Evolutionary conservation across 805 yeast species (phyloP).

Genomic region (Kockiozyma suomiensis): DNA sequence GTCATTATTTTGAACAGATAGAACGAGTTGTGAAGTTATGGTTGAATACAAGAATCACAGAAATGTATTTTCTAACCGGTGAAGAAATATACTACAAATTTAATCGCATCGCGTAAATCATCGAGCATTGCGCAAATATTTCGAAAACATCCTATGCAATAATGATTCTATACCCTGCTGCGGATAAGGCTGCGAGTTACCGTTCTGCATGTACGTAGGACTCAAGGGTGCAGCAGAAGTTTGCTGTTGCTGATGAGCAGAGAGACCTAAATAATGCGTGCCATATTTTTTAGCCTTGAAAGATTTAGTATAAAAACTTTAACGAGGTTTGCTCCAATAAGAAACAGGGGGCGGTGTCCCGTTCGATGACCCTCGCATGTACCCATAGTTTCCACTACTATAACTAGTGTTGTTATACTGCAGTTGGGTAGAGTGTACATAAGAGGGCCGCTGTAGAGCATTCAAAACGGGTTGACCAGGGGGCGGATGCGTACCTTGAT

Average conservation of each 20-base stretch:
- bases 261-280: neutral
- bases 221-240: neutral
- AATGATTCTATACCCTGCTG: slow-evolving; percentile 2
- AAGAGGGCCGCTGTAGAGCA: neutral
- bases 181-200: neutral
- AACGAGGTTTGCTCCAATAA: slow-evolving; percentile 7
- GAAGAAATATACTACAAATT: no score
- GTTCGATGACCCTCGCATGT: neutral
- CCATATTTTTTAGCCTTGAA: neutral
- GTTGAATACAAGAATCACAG: no score
- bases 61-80: neutral
- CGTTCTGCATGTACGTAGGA: neutral
- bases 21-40: no score
- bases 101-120: no score
- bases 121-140: neutral
- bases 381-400: neutral
- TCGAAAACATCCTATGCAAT: neutral
- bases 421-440: neutral
- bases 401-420: neutral
- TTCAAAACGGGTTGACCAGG: neutral
- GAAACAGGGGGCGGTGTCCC: slow-evolving; percentile 9
- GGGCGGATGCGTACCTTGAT: slow-evolving; percentile 14
- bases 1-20: neutral
- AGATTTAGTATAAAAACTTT: neutral
- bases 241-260: slow-evolving; percentile 7